Conservation (phyloP, 2,329 filamentous ascomycete genomes). For the Neofusicoccum ribis region DNA sequence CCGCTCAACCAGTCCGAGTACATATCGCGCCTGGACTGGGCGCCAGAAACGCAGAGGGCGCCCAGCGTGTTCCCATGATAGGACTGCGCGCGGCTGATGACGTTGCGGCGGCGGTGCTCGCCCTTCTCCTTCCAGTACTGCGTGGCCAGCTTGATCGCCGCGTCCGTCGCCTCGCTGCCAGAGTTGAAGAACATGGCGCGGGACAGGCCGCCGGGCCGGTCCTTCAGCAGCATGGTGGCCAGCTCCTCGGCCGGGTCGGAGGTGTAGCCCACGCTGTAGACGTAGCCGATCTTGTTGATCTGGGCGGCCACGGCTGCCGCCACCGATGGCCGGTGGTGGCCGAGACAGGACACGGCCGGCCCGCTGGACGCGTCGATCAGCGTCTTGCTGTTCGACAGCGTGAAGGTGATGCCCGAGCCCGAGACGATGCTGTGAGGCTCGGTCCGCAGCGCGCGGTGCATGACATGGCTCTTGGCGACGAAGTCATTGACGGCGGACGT, state of each 20-base stretch:
- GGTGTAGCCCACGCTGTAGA: conserved; percentile 18
- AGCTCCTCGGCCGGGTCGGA: conserved; percentile 16
- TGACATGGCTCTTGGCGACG: conserved; percentile 7
- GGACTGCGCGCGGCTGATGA: conserved; percentile 48
- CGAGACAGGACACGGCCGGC: conserved; percentile 22
- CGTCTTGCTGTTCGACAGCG: conserved; percentile 17
- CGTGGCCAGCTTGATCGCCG: conserved; percentile 50
- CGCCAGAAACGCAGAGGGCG: conserved; percentile 44
- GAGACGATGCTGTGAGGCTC: conserved; percentile 7
- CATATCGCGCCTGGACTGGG: conserved; percentile 34
- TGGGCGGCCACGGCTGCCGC: conserved; percentile 13
- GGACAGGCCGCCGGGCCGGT: conserved; percentile 12
- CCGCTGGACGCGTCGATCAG: conserved; percentile 24
- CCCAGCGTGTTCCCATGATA: conserved; percentile 56
- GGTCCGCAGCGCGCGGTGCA: conserved; percentile 7
- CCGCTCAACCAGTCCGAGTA: conserved; percentile 35
- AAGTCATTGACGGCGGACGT: neutral
- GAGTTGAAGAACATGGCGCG: conserved; percentile 19
- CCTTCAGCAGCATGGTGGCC: conserved; percentile 8
- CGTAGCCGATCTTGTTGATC: conserved; percentile 18
- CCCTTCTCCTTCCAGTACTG: conserved; percentile 49
- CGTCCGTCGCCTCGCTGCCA: conserved; percentile 47
- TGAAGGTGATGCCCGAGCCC: conserved; percentile 15
- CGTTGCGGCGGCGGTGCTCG: conserved; percentile 35
- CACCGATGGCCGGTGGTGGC: conserved; percentile 20